Evolutionary conservation across 768 basidiomycete genomes (phyloP).

Genomic region (Cyclocybe aegerita): DNA sequence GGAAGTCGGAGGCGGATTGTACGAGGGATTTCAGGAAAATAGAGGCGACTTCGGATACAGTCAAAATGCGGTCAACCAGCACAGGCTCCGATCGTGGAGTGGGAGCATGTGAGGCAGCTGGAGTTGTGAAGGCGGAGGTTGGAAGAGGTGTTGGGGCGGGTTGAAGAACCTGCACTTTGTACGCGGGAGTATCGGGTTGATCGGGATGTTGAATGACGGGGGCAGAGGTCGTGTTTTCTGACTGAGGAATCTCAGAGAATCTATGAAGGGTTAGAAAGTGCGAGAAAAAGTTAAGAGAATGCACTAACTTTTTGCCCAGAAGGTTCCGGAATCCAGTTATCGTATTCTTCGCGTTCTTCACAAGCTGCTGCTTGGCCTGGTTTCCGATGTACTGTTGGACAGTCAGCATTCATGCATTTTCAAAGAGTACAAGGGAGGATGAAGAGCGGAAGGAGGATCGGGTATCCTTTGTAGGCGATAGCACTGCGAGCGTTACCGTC

Average conservation of each 20-base stretch:
- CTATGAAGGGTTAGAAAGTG: slow-evolving; percentile 30
- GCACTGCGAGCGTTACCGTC: too few relatives aligned
- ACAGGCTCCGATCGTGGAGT: slow-evolving; percentile 77
- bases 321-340: slow-evolving; percentile 94
- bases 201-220: slow-evolving; percentile 78
- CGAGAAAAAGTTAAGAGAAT: not conserved
- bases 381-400: slow-evolving; percentile 86
- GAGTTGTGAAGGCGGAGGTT: slow-evolving; percentile 55
- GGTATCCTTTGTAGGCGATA: too few relatives aligned
- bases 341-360: slow-evolving; percentile 93
- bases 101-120: slow-evolving; percentile 62
- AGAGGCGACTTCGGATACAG: slow-evolving; percentile 78
- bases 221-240: slow-evolving; percentile 54
- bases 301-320: slow-evolving; percentile 81
- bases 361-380: slow-evolving; percentile 90
- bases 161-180: slow-evolving; percentile 79
- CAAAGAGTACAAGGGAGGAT: too few relatives aligned
- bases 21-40: slow-evolving; percentile 85
- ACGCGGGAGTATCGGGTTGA: slow-evolving; percentile 70
- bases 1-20: slow-evolving; percentile 87
- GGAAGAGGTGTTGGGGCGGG: slow-evolving; percentile 74
- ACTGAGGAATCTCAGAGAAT: slow-evolving; percentile 72
- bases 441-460: too few relatives aligned
- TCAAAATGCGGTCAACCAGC: slow-evolving; percentile 66
- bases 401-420: too few relatives aligned